Conservation (phyloP, 2,329 filamentous ascomycete species). For the Paraconiothyrium brasiliense region DNA sequence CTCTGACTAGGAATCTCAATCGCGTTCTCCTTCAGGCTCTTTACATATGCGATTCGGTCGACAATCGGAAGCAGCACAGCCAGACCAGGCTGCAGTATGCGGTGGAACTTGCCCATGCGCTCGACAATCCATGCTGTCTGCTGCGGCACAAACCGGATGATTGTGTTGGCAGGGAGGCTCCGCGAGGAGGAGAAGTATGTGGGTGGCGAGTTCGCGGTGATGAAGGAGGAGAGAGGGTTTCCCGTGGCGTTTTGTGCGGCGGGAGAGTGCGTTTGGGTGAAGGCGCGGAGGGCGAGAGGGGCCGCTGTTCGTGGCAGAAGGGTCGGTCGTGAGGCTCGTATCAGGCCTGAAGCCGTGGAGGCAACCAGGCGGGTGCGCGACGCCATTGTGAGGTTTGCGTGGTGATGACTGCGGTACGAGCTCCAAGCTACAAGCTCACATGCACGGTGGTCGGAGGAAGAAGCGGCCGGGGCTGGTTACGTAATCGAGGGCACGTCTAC, state of each 20-base stretch:
- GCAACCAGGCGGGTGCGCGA: conserved; percentile 45
- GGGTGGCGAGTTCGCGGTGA: conserved; percentile 51
- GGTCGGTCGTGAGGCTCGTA: conserved; percentile 33
- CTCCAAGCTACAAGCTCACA: conserved; percentile 31
- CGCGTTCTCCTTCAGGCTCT: conserved; percentile 93
- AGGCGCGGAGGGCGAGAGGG: conserved; percentile 35
- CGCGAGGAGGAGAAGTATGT: conserved; percentile 76
- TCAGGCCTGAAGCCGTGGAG: conserved; percentile 40
- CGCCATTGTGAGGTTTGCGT: conserved; percentile 40
- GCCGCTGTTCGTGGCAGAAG: conserved; percentile 22
- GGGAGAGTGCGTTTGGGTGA: conserved; percentile 43
- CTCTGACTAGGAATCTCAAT: conserved; percentile 98
- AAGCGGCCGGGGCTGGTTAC: neutral
- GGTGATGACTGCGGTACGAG: conserved; percentile 29
- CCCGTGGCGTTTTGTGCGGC: conserved; percentile 28
- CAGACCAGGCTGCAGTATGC: conserved; percentile 90
- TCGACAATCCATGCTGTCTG: conserved; percentile 99
- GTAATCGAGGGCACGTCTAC: neutral
- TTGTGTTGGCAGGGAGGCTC: conserved; percentile 86
- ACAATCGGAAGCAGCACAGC: conserved; percentile 89
- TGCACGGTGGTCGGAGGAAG: conserved; percentile 1
- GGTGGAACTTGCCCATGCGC: conserved; percentile 97
- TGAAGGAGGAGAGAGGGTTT: conserved; percentile 38
- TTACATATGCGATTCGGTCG: conserved; percentile 97
- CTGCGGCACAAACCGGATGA: conserved; percentile 97